phyloP scores from a whole-genome alignment of 1,284 basidiomycete species.

The Rhodotorula sp. region DNA sequence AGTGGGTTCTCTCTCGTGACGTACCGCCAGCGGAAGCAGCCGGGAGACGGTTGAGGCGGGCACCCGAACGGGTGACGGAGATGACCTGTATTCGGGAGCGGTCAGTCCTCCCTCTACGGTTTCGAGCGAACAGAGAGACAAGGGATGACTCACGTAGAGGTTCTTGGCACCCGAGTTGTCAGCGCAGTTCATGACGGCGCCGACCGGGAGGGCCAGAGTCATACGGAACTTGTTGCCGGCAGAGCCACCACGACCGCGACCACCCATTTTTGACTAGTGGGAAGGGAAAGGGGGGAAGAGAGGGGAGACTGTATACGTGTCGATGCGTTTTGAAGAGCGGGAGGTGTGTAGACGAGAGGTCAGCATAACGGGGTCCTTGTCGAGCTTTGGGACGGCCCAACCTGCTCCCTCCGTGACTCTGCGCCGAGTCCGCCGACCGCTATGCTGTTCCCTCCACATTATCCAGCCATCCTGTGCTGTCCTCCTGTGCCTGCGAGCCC shows the following conservation, averaged over 20 bases:
- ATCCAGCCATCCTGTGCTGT: neutral
- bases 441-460: too few species aligned
- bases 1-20: neutral
- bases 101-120: neutral
- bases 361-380: slow-evolving; percentile 7
- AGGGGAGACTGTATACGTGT: neutral
- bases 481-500: neutral
- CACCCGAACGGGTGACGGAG: slow-evolving; percentile 88
- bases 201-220: slow-evolving; percentile 87
- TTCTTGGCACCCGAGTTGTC: slow-evolving; percentile 99
- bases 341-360: neutral
- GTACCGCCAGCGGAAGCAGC: slow-evolving; percentile 84
- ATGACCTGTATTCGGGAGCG: slow-evolving; percentile 57
- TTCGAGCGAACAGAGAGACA: neutral
- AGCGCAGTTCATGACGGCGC: slow-evolving; percentile 98
- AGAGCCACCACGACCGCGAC: slow-evolving; percentile 45
- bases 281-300: slow-evolving; percentile 12
- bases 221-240: slow-evolving; percentile 96
- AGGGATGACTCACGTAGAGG: slow-evolving; percentile 57
- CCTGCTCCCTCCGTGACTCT: neutral
- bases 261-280: slow-evolving; percentile 39
- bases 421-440: too few species aligned
- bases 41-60: slow-evolving; percentile 94
- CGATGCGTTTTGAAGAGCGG: neutral
- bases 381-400: slow-evolving; percentile 1